Percentiles rank a stretch among this genome's conserved stretches.
Conservation (phyloP, 306 rosid genomes). For the Sicyos edulis region DNA sequence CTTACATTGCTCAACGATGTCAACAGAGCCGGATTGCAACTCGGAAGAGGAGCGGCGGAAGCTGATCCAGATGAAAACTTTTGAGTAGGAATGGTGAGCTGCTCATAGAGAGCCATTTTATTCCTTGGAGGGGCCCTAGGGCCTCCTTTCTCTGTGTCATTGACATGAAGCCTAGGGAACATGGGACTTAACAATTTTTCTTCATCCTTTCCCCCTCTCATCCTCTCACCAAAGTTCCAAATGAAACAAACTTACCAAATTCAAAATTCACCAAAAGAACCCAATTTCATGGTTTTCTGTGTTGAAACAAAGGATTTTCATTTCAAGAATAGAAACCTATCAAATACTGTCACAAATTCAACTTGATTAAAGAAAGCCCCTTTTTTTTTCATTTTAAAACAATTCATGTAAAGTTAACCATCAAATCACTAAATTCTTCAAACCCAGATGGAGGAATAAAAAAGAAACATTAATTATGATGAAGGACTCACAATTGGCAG, state of each 20-base stretch:
- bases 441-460: not conserved
- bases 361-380: not conserved
- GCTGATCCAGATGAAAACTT: slow-evolving; percentile 38
- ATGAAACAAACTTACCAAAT: slow-evolving; percentile 14
- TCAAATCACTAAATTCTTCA: not conserved
- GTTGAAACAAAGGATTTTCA: not conserved
- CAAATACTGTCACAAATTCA: not conserved
- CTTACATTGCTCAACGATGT: slow-evolving; percentile 45
- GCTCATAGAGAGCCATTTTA: slow-evolving; percentile 77
- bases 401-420: not conserved
- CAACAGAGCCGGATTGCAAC: slow-evolving; percentile 31
- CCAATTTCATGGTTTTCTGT: slow-evolving; percentile 1
- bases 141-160: slow-evolving; percentile 64
- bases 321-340: not conserved
- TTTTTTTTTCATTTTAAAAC: not conserved
- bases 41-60: slow-evolving; percentile 37
- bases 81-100: slow-evolving; percentile 49
- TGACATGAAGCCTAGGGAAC: slow-evolving; percentile 70
- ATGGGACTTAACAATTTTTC: slow-evolving; percentile 46
- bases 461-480: not conserved
- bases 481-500: slow-evolving; percentile 15
- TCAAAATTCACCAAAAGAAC: slow-evolving; percentile 23
- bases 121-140: slow-evolving; percentile 75
- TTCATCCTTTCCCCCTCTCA: slow-evolving; percentile 39
- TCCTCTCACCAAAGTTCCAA: slow-evolving; percentile 34